Conservation (phyloP, 2,329 filamentous ascomycete species). For the Fusarium sublunatum region DNA sequence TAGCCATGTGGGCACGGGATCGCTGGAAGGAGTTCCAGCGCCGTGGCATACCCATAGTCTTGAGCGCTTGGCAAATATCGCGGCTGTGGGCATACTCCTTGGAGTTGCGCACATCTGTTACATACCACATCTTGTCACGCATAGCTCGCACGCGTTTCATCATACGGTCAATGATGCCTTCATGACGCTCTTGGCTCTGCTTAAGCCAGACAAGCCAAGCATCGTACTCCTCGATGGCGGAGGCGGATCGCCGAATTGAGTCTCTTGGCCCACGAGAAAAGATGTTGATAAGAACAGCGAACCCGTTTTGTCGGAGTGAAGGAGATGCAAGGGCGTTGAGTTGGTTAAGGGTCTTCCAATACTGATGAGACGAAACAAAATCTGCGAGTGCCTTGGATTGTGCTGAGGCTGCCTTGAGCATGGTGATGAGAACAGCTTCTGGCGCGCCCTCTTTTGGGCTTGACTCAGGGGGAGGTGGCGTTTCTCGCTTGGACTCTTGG, state of each 20-base stretch:
- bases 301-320: conserved; percentile 73
- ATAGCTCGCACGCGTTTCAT: conserved; percentile 78
- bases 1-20: conserved; percentile 59
- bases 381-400: conserved; percentile 83
- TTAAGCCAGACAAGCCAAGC: conserved; percentile 87
- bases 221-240: conserved; percentile 81
- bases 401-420: conserved; percentile 80
- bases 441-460: conserved; percentile 53
- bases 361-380: conserved; percentile 85
- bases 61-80: conserved; percentile 86
- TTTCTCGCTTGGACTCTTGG: conserved; percentile 17
- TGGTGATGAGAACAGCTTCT: conserved; percentile 71
- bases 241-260: conserved; percentile 74
- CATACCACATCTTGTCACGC: conserved; percentile 98
- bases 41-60: conserved; percentile 83
- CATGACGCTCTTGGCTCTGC: conserved; percentile 82
- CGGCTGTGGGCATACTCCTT: conserved; percentile 87
- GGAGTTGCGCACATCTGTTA: conserved; percentile 91
- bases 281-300: conserved; percentile 77
- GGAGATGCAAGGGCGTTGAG: conserved; percentile 71
- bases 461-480: conserved; percentile 10
- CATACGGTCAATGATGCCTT: conserved; percentile 78
- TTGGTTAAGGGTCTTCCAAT: conserved; percentile 84
- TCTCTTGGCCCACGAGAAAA: conserved; percentile 78
- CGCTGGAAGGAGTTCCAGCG: conserved; percentile 64